Evolutionary conservation across 352 stramenopile genomes (phyloP).

Genomic region (Phytophthora nicotianae): DNA sequence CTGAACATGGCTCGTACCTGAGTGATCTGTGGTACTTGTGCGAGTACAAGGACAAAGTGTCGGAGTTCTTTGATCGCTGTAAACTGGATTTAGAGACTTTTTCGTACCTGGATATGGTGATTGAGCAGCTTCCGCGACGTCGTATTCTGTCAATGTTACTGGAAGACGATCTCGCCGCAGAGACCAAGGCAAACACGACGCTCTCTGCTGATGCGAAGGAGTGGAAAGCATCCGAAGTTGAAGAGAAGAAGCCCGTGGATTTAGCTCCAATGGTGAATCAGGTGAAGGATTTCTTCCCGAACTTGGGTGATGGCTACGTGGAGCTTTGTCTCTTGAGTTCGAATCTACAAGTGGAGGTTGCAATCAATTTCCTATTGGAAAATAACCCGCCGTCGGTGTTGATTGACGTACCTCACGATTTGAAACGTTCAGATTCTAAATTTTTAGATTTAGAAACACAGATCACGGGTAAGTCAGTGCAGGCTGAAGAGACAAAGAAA

Average conservation of each 20-base stretch:
- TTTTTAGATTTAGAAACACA: constrained; percentile 36
- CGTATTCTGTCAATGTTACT: constrained; percentile 29
- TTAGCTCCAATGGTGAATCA: constrained; percentile 48
- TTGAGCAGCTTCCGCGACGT: constrained; percentile 64
- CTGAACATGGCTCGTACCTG: constrained; percentile 70
- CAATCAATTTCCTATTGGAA: constrained; percentile 69
- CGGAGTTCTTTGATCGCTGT: constrained; percentile 53
- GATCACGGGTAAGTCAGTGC: constrained; percentile 29
- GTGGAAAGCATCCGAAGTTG: constrained; percentile 5
- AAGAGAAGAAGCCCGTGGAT: constrained; percentile 22
- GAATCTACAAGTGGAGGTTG: constrained; percentile 48
- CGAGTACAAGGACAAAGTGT: constrained; percentile 65
- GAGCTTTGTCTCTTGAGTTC: constrained; percentile 62
- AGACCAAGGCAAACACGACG: constrained; percentile 11
- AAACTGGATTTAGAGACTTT: constrained; percentile 64
- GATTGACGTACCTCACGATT: constrained; percentile 33
- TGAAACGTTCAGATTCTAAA: constrained; percentile 38
- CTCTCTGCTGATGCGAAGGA: constrained; percentile 23
- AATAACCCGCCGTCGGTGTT: constrained; percentile 47
- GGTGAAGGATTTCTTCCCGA: constrained; percentile 67
- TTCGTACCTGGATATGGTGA: constrained; percentile 75
- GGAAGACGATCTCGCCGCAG: constrained; percentile 22
- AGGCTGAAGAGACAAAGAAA: constrained; percentile 40
- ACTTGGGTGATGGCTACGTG: constrained; percentile 66
- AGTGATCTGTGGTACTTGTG: constrained; percentile 77